Evolutionary conservation across 2,329 filamentous ascomycete species (phyloP).

Genomic region (Fusarium pilosicola): DNA sequence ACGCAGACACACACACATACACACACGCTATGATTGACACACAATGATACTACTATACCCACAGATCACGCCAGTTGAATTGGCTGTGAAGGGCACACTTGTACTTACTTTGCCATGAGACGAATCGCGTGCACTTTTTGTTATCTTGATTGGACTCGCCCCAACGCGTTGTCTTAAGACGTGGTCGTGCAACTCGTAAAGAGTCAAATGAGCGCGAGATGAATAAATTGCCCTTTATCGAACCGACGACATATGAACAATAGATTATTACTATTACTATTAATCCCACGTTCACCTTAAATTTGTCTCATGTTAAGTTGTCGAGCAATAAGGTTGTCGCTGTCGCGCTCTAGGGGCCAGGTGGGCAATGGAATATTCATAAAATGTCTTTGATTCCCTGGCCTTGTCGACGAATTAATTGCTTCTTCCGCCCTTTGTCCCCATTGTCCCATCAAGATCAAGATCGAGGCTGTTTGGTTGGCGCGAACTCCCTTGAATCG

Average conservation of each 20-base stretch:
- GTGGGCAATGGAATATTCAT: constrained; percentile 11
- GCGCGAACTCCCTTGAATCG: constrained; percentile 25
- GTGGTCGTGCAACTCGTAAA: not conserved
- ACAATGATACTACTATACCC: constrained; percentile 15
- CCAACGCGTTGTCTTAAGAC: constrained; percentile 3
- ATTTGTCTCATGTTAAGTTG: constrained; percentile 2
- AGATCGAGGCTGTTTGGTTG: constrained; percentile 8
- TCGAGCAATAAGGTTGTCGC: not conserved
- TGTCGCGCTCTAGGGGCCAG: not conserved
- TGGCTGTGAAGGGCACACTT: constrained; percentile 33
- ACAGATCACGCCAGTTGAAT: constrained; percentile 27
- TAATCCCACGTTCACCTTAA: not conserved
- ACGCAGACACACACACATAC: constrained; percentile 19
- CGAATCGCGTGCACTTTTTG: constrained; percentile 20
- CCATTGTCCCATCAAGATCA: constrained; percentile 7
- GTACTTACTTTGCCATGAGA: constrained; percentile 28
- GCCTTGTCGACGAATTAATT: constrained; percentile 11
- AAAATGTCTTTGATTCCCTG: constrained; percentile 16
- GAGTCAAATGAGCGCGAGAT: constrained; percentile 8
- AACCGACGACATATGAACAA: constrained; percentile 10
- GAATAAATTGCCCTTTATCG: constrained; percentile 3
- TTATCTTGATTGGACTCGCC: constrained; percentile 2
- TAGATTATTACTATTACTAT: not conserved
- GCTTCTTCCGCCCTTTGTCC: constrained; percentile 29
- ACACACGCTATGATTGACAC: constrained; percentile 11